phyloP scores from a whole-genome alignment of 2,329 filamentous ascomycete genomes.

The Alternaria sp. region DNA sequence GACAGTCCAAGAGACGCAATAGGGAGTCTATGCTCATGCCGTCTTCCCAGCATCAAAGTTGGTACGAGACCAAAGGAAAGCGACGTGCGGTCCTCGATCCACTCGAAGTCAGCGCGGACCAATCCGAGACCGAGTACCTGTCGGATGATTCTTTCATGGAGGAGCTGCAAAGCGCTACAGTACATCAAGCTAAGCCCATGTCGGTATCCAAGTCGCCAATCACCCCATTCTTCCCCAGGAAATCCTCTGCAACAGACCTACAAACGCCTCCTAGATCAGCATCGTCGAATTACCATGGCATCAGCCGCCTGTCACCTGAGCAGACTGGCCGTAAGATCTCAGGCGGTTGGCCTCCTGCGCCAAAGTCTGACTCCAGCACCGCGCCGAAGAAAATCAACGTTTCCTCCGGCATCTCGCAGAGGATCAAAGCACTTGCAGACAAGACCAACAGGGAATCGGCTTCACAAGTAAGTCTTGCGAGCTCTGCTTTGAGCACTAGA shows the following conservation, averaged over 20 bases:
- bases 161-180: constrained; percentile 79
- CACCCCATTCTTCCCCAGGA: constrained; percentile 64
- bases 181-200: constrained; percentile 83
- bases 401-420: constrained; percentile 88
- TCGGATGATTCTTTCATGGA: constrained; percentile 87
- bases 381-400: constrained; percentile 77
- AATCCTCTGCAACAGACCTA: constrained; percentile 30
- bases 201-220: constrained; percentile 78
- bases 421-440: constrained; percentile 92
- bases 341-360: constrained; percentile 39
- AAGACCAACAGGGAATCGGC: constrained; percentile 62
- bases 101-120: constrained; percentile 46
- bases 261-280: constrained; percentile 38
- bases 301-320: constrained; percentile 38
- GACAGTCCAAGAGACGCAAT: constrained; percentile 29
- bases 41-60: constrained; percentile 30
- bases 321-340: constrained; percentile 37
- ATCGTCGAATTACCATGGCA: constrained; percentile 45
- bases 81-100: constrained; percentile 51
- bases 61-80: constrained; percentile 45
- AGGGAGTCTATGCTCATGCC: constrained; percentile 39
- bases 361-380: constrained; percentile 32
- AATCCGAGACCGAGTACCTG: constrained; percentile 57
- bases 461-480: constrained; percentile 28
- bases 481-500: constrained; percentile 32